phyloP scores from a whole-genome alignment of 208 protist species.

The Porcisia deanei region DNA sequence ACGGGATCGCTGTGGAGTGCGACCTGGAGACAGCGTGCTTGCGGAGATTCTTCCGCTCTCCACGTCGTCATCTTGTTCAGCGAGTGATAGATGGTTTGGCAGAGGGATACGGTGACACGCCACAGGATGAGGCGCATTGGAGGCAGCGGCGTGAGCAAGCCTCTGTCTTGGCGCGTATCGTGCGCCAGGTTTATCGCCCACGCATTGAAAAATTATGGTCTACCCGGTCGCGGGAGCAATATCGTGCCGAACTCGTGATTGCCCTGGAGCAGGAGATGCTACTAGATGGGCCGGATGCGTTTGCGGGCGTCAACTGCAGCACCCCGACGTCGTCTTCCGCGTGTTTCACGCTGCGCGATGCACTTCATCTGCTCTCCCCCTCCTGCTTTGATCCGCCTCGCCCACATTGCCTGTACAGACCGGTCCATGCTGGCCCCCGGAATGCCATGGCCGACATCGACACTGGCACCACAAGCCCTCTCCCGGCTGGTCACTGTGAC shows the following conservation, averaged over 20 bases:
- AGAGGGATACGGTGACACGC: background rate
- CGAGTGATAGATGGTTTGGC: background rate
- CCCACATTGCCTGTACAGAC: background rate
- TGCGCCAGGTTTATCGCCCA: slow-evolving; percentile 21
- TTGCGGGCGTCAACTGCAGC: background rate
- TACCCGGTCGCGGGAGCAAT: slow-evolving; percentile 20
- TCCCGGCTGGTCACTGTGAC: background rate
- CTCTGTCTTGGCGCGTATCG: slow-evolving; percentile 11
- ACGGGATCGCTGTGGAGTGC: slow-evolving; percentile 34
- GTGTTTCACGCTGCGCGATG: background rate
- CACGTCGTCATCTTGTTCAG: slow-evolving; percentile 34
- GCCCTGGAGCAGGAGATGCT: slow-evolving; percentile 15
- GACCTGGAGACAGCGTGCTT: slow-evolving; percentile 57
- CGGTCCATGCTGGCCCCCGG: background rate
- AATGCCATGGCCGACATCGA: background rate
- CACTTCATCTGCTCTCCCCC: background rate
- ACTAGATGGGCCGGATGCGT: background rate
- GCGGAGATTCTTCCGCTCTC: slow-evolving; percentile 54
- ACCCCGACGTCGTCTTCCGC: background rate
- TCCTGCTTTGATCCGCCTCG: slow-evolving; percentile 10
- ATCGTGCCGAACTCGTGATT: slow-evolving; percentile 7
- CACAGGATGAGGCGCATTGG: background rate
- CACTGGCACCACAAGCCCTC: background rate
- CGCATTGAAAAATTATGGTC: slow-evolving; percentile 43
- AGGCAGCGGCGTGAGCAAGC: background rate